Base-by-base conservation (phyloP, 139 green algal genomes). In the Limnomonas spitsbergensis region DNA sequence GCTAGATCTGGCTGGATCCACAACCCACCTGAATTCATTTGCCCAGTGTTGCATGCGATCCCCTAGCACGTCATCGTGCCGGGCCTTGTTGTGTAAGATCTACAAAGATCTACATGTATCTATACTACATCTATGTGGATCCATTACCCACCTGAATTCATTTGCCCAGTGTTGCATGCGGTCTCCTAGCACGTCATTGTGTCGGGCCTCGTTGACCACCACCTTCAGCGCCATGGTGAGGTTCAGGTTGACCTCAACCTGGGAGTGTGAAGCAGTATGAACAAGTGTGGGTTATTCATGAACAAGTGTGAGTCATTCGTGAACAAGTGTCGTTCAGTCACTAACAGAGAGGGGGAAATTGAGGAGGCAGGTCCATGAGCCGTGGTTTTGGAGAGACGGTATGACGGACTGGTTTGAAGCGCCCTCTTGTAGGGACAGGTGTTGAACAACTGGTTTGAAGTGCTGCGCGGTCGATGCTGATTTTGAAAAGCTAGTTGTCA, bases 91-190 rank as follows among this genome's bases (percentile, higher is more conserved):
- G 9, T 35, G 81, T 73, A 91, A 86, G 52, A 68, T 67, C 76
- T 82, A 80, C 7, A 85, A 66, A 4, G 81, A n/a, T n/a, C n/a
- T n/a, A n/a, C n/a, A n/a, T n/a, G n/a, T n/a, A n/a, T n/a, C n/a
- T n/a, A n/a, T n/a, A n/a, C n/a, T n/a, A n/a, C n/a, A n/a, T n/a
- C n/a, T n/a, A n/a, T 20, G 20, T 61, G 47, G 20, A 61, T 31
- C 40, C 6, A 66, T 53, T 53, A 47, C 78, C 38, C 78, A 82
- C 82, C 84, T 85, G 68, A 90, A 88, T 2, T 76, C 40, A 38
- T 82, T 35, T 39, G 78, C 83, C 85, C 88, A 92, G 40, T 80
- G 61, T 35, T 80, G 53, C 74, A 92, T 66, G 26, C 84, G 68
- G 37, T 70, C 52, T n/a, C 79, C 78, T 35, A 92, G 77, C 27